Conservation (phyloP, 768 basidiomycete genomes). For the Pholiota microspora region DNA sequence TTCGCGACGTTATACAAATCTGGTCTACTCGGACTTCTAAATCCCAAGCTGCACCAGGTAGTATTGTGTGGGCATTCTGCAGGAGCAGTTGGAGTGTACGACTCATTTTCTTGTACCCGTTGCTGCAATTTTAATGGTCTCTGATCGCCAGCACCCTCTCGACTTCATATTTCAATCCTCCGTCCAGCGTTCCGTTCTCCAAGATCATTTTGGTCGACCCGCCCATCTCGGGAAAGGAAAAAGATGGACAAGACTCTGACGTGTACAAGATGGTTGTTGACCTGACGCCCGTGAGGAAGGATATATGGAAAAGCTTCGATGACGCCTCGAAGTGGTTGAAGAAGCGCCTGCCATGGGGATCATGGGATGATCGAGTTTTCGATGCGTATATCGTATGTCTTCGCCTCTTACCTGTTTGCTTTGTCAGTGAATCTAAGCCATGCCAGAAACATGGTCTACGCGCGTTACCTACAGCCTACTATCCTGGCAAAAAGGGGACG, state of each 20-base stretch:
- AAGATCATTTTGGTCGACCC: slow-evolving; percentile 26
- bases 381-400: slow-evolving; percentile 23
- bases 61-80: slow-evolving; percentile 31
- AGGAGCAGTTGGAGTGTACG: slow-evolving; percentile 29
- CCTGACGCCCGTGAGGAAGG: slow-evolving; percentile 23
- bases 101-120: not conserved
- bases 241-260: slow-evolving; percentile 22
- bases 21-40: slow-evolving; percentile 20
- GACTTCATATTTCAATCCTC: slow-evolving; percentile 26
- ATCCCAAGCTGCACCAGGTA: slow-evolving; percentile 22
- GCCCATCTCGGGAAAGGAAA: slow-evolving; percentile 20
- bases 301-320: slow-evolving; percentile 24
- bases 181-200: slow-evolving; percentile 23
- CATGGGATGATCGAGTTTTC: slow-evolving; percentile 27
- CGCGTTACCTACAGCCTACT: slow-evolving; percentile 25
- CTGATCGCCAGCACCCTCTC: slow-evolving; percentile 19
- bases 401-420: too few species aligned
- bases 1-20: slow-evolving; percentile 26
- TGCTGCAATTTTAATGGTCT: not conserved
- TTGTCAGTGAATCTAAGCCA: too few species aligned
- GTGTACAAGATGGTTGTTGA: slow-evolving; percentile 24
- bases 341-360: slow-evolving; percentile 20
- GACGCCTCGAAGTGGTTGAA: slow-evolving; percentile 24
- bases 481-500: slow-evolving; percentile 24
- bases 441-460: slow-evolving; percentile 29